These are phyloP conservation scores for Ophiobolus disseminans DNA, from an alignment of 2,329 filamentous ascomycete species.

Conservation along the genomic window DNA sequence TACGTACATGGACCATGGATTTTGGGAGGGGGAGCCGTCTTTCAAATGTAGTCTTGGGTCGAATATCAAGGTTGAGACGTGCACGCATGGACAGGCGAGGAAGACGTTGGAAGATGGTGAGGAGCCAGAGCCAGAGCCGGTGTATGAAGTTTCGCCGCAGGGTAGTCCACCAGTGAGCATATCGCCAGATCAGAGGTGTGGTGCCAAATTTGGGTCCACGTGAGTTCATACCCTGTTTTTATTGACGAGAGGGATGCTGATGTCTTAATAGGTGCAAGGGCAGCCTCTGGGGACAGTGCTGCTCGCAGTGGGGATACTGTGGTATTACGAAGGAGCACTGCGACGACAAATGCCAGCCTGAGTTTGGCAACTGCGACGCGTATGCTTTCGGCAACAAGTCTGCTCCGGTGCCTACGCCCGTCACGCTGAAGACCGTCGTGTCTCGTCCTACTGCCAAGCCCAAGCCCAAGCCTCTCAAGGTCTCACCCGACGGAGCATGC, in stretches of 20 bases:
- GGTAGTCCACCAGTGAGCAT: not conserved
- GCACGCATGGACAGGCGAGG: constrained; percentile 10
- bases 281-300: constrained; percentile 14
- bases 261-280: constrained; percentile 7
- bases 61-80: constrained; percentile 29
- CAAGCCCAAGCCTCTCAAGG: not conserved
- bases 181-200: too few relatives aligned
- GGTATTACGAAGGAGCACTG: constrained; percentile 24
- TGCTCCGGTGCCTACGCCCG: too few relatives aligned
- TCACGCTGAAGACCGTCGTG: too few relatives aligned
- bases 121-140: too few relatives aligned
- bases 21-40: constrained; percentile 26
- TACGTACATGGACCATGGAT: constrained; percentile 22
- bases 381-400: too few relatives aligned
- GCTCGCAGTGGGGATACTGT: constrained; percentile 15
- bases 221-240: too few relatives aligned
- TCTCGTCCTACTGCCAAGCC: not conserved
- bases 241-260: constrained; percentile 11
- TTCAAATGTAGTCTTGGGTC: constrained; percentile 21
- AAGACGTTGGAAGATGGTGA: not conserved
- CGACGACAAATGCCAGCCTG: constrained; percentile 22
- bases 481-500: not conserved
- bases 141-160: not conserved
- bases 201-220: too few relatives aligned
- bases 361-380: constrained; percentile 12